phyloP scores from a whole-genome alignment of 768 basidiomycete genomes.

The Heimioporus sp. region DNA sequence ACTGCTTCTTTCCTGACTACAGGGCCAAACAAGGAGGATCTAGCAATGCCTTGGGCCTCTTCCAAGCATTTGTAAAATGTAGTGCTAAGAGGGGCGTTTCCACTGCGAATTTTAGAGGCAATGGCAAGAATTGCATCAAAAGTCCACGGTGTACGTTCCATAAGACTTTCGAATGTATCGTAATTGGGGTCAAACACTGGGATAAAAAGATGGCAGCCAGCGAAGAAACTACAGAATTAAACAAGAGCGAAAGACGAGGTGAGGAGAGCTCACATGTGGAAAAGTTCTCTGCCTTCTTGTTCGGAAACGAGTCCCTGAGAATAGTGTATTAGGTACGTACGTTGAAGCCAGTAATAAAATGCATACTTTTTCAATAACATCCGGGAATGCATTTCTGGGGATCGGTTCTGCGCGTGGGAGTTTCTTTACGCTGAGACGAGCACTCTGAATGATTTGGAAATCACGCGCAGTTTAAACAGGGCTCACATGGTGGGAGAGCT shows the following conservation, averaged over 20 bases:
- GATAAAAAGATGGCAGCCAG: conserved; percentile 94
- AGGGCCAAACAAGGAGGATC: conserved; percentile 90
- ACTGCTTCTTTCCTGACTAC: conserved; percentile 94
- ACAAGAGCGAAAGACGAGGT: conserved; percentile 3
- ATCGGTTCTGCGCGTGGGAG: conserved; percentile 82
- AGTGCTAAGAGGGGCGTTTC: conserved; percentile 78
- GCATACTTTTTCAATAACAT: conserved; percentile 80
- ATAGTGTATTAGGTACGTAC: background rate
- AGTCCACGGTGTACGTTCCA: conserved; percentile 93
- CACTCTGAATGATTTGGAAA: background rate
- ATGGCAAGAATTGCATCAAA: conserved; percentile 93
- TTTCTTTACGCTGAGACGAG: conserved; percentile 56
- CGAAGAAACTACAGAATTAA: conserved; percentile 71
- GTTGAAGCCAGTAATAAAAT: background rate
- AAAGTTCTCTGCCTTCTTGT: conserved; percentile 83
- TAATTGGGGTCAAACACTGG: conserved; percentile 91
- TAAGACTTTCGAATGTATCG: conserved; percentile 90
- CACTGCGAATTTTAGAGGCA: conserved; percentile 88
- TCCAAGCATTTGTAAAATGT: conserved; percentile 91
- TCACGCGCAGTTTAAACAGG: background rate
- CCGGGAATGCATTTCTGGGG: conserved; percentile 82
- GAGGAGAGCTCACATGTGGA: conserved; percentile 68
- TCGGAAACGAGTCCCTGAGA: conserved; percentile 80
- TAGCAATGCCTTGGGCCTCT: conserved; percentile 94
- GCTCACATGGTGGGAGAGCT: conserved; percentile 56